Percentiles rank a stretch among this genome's conserved stretches.
These are phyloP conservation scores for Xylaria sp. DNA, from an alignment of 2,329 filamentous ascomycete species.

Conservation along the genomic window DNA sequence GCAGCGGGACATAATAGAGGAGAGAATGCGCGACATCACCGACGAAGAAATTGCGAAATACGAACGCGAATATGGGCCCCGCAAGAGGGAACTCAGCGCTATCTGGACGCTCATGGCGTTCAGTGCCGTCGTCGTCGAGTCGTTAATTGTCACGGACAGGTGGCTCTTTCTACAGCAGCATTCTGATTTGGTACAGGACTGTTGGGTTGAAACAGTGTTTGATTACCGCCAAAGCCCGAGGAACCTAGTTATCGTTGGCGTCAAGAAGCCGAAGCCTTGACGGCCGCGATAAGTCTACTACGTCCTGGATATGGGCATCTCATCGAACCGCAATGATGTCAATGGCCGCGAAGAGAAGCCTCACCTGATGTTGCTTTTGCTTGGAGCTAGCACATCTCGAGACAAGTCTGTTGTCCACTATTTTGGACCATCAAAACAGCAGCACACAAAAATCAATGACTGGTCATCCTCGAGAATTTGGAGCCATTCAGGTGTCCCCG, in stretches of 20 bases:
- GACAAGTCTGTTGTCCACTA: conserved; percentile 11
- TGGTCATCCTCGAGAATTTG: conserved; percentile 21
- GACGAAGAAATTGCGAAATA: conserved; percentile 81
- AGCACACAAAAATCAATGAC: conserved; percentile 5
- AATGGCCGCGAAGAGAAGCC: conserved; percentile 17
- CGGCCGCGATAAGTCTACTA: not conserved
- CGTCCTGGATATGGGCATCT: not conserved
- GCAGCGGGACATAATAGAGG: conserved; percentile 65
- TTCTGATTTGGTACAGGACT: conserved; percentile 71
- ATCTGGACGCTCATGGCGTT: conserved; percentile 98
- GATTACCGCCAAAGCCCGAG: conserved; percentile 86
- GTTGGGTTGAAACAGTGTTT: conserved; percentile 95
- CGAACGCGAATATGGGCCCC: conserved; percentile 68
- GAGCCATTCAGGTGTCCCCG: conserved; percentile 29
- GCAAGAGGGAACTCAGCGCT: conserved; percentile 83
- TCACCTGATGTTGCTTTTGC: conserved; percentile 15
- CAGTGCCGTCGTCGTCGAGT: conserved; percentile 88
- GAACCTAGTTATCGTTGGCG: conserved; percentile 91
- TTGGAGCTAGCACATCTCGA: conserved; percentile 21
- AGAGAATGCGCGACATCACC: conserved; percentile 73
- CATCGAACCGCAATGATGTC: conserved; percentile 16
- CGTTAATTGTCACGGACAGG: conserved; percentile 87
- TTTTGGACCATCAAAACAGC: conserved; percentile 4
- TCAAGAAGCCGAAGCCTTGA: conserved; percentile 67
- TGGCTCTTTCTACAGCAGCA: conserved; percentile 90